phyloP scores from a whole-genome alignment of 768 basidiomycete genomes.

The Leucocoprinus sp. region DNA sequence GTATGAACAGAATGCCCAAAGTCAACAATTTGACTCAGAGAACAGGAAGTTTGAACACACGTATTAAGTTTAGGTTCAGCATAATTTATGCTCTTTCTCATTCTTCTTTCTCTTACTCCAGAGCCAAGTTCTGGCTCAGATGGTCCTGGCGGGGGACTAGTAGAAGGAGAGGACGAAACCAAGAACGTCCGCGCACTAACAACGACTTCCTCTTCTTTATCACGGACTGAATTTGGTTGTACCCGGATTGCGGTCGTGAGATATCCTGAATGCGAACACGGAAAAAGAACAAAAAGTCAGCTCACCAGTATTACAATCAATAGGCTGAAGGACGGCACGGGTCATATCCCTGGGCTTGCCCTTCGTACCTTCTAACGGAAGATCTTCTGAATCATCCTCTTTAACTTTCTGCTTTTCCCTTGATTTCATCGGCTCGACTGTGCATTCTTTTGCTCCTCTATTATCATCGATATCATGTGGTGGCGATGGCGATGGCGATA shows the following conservation, averaged over 20 bases:
- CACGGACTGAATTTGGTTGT: constrained; percentile 7
- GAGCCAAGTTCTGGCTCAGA: constrained; percentile 21
- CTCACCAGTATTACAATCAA: constrained; percentile 34
- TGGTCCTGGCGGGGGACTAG: constrained; percentile 25
- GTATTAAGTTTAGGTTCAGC: constrained; percentile 85
- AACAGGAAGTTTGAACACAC: constrained; percentile 33
- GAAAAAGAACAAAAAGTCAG: constrained; percentile 7
- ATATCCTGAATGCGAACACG: constrained; percentile 13
- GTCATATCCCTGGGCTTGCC: constrained; percentile 58
- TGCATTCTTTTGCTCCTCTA: too few relatives aligned
- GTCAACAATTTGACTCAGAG: constrained; percentile 10
- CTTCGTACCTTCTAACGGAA: constrained; percentile 31
- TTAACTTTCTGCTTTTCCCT: constrained; percentile 19
- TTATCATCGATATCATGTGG: constrained; percentile 18
- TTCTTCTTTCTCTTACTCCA: constrained; percentile 46
- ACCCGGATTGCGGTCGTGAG: constrained; percentile 15
- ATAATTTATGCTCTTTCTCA: constrained; percentile 78
- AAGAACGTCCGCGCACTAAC: constrained; percentile 11
- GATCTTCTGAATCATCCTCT: constrained; percentile 21
- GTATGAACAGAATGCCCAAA: too few relatives aligned
- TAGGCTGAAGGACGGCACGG: constrained; percentile 33
- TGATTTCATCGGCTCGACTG: constrained; percentile 12
- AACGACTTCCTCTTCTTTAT: constrained; percentile 10
- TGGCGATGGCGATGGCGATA: constrained; percentile 4
- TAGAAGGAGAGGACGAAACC: constrained; percentile 9